Evolutionary conservation across 176 grass and related monocot species (phyloP).

Genomic region (Aegilops umbellulata): DNA sequence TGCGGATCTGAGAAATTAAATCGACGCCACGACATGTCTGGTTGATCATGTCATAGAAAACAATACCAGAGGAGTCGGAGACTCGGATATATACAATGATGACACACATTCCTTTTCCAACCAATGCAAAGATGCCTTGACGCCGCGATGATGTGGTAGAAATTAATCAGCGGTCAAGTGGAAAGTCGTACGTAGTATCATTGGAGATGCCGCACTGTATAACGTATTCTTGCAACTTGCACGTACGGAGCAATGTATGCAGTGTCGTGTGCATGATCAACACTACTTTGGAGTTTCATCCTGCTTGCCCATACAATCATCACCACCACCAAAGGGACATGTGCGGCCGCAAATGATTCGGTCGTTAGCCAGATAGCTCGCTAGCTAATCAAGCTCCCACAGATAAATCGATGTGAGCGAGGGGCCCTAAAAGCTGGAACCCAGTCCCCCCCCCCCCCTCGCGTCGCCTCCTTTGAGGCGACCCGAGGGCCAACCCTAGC

Average conservation of each 20-base stretch:
- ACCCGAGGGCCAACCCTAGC: no score
- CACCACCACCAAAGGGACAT: neutral
- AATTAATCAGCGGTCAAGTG: neutral
- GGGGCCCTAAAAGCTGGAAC: no score
- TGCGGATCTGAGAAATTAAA: no score
- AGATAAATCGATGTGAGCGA: neutral
- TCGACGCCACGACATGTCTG: no score
- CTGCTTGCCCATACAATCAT: neutral
- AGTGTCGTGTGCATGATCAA: neutral
- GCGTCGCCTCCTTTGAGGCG: no score
- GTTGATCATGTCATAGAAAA: neutral
- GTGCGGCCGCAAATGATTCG: conserved; percentile 30
- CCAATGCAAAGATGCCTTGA: neutral
- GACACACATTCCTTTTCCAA: neutral
- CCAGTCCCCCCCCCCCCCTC: no score
- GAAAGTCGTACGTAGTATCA: neutral
- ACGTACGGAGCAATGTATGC: neutral
- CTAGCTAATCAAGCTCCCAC: neutral
- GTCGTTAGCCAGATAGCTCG: neutral
- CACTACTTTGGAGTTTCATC: neutral
- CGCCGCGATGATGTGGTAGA: no score
- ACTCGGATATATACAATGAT: no score
- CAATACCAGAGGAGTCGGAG: neutral
- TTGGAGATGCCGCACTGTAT: neutral
- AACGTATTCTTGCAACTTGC: neutral